Evolutionary conservation across 2,329 filamentous ascomycete species (phyloP).

Genomic region (Penicillium sp.): DNA sequence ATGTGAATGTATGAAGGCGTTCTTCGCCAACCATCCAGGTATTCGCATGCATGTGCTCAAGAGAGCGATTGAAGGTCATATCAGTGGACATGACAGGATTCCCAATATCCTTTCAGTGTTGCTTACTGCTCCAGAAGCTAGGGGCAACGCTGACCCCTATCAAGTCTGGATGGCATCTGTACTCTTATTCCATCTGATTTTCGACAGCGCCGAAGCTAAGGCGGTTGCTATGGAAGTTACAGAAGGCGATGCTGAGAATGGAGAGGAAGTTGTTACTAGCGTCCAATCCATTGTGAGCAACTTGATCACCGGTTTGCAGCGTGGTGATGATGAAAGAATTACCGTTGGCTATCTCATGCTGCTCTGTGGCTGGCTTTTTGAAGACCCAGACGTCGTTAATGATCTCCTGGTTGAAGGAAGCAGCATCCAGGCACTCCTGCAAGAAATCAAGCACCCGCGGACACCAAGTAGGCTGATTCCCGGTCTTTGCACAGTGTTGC

Average conservation of each 20-base stretch:
- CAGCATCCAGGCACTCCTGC: conserved; percentile 79
- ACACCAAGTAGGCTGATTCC: conserved; percentile 63
- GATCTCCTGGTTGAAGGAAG: conserved; percentile 90
- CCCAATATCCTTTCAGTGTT: conserved; percentile 85
- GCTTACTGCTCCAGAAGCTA: conserved; percentile 58
- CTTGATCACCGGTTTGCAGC: conserved; percentile 71
- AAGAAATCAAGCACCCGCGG: conserved; percentile 60
- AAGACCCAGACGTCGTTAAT: conserved; percentile 84
- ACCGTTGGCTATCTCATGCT: conserved; percentile 84
- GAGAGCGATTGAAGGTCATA: conserved; percentile 82
- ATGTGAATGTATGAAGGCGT: conserved; percentile 86
- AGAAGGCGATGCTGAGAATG: conserved; percentile 80
- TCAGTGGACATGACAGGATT: conserved; percentile 68
- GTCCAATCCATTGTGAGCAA: conserved; percentile 85
- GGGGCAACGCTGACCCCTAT: conserved; percentile 70
- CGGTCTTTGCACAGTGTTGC: conserved; percentile 74
- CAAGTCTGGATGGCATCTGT: conserved; percentile 84
- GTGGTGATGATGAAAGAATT: conserved; percentile 70
- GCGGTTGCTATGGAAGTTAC: conserved; percentile 71
- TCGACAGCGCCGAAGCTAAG: conserved; percentile 74
- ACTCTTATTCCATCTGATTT: conserved; percentile 77
- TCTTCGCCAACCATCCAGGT: conserved; percentile 73
- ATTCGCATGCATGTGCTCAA: conserved; percentile 81
- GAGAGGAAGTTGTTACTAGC: conserved; percentile 91
- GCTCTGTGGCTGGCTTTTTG: conserved; percentile 82